Conservation (phyloP, 2,329 filamentous ascomycete species). For the Diplodia scrobiculata region DNA sequence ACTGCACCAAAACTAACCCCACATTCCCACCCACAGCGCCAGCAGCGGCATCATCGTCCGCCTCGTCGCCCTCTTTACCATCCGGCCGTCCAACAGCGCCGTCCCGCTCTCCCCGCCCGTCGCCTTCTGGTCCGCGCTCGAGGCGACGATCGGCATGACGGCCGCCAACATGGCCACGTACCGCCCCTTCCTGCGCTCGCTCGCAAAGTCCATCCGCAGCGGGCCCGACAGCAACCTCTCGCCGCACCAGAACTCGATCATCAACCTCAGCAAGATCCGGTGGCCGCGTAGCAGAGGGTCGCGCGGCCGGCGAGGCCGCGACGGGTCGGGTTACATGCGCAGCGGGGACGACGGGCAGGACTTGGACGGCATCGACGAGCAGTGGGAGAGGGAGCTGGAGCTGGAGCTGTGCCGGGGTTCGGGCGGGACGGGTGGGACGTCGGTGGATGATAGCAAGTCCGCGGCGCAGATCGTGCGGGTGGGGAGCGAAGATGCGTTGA, state of each 20-base stretch:
- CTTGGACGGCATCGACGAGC: background rate
- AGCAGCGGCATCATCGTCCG: slow-evolving; percentile 23
- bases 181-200: slow-evolving; percentile 20
- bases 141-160: slow-evolving; percentile 11
- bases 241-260: background rate
- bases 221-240: background rate
- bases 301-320: background rate
- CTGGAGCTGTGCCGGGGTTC: background rate
- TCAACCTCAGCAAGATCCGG: slow-evolving; percentile 20
- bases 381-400: slow-evolving; percentile 10
- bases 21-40: background rate
- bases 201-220: slow-evolving; percentile 3
- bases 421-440: background rate
- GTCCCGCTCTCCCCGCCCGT: slow-evolving; percentile 25
- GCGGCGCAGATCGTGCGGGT: background rate
- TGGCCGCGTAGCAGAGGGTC: slow-evolving; percentile 6
- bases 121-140: slow-evolving; percentile 23
- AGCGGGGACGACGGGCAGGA: background rate
- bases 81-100: slow-evolving; percentile 13
- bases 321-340: background rate
- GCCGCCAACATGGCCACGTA: slow-evolving; percentile 25
- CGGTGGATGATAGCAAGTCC: background rate
- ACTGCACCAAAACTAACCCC: no score
- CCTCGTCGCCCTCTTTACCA: slow-evolving; percentile 22
- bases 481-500: slow-evolving; percentile 8